A percentile compares a stretch with the other conserved stretches of the same genome.
phyloP scores from a whole-genome alignment of 1,284 basidiomycete genomes.

The Puccinia horiana region DNA sequence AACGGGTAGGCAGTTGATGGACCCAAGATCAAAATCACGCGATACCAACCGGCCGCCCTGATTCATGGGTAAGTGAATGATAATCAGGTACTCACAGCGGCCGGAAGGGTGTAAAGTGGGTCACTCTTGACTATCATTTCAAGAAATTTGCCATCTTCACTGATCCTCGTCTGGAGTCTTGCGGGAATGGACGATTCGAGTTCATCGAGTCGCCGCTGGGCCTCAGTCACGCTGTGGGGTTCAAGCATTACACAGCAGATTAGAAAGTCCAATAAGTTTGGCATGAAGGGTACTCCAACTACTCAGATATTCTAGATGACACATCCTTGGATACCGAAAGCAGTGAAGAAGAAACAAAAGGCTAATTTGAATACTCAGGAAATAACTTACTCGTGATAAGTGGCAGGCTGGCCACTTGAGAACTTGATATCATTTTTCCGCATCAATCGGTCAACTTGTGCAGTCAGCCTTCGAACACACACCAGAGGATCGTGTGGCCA shows the following conservation, averaged over 20 bases:
- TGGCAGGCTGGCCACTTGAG: not conserved
- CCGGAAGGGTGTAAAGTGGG: not conserved
- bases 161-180: not conserved
- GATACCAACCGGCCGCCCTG: not conserved
- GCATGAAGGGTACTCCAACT: too few species aligned
- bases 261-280: too few species aligned
- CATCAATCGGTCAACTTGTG: not conserved
- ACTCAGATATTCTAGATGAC: too few species aligned
- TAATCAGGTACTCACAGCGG: not conserved
- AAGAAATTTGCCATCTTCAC: conserved; percentile 10
- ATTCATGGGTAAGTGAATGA: not conserved
- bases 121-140: conserved; percentile 5
- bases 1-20: not conserved
- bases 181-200: conserved; percentile 11
- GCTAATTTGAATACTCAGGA: not conserved
- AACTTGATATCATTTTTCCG: conserved; percentile 18
- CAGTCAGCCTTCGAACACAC: conserved; percentile 6
- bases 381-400: conserved; percentile 32
- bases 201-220: not conserved
- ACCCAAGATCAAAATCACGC: not conserved
- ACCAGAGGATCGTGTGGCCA: conserved; percentile 34
- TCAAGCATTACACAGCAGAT: not conserved
- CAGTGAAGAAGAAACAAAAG: too few species aligned
- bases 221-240: not conserved
- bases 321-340: too few species aligned